These are phyloP conservation scores for Penicillium dipodomyicola DNA, from an alignment of 495 filamentous ascomycete genomes.

Conservation along the genomic window DNA sequence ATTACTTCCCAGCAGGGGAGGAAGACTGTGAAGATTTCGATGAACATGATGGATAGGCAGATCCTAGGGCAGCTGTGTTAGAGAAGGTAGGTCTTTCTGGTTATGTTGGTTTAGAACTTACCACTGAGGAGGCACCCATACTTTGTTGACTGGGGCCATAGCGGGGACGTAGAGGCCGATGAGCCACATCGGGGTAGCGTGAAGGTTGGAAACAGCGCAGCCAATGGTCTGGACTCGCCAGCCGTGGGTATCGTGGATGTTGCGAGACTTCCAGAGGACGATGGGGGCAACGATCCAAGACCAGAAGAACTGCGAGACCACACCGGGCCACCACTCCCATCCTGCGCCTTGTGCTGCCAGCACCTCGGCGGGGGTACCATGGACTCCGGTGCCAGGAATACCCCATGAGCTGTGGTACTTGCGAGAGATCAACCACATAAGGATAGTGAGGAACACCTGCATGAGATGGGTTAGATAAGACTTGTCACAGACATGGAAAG, in stretches of 20 bases:
- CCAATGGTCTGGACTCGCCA: slow-evolving; percentile 66
- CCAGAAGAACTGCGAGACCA: slow-evolving; percentile 65
- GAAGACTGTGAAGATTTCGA: slow-evolving; percentile 54
- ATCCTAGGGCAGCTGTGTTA: slow-evolving; percentile 38
- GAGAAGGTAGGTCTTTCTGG: not conserved
- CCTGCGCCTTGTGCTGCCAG: slow-evolving; percentile 47
- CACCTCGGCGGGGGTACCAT: slow-evolving; percentile 36
- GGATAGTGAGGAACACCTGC: slow-evolving; percentile 51
- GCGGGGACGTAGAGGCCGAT: slow-evolving; percentile 56
- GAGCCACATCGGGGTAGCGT: slow-evolving; percentile 66
- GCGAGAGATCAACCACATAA: slow-evolving; percentile 63
- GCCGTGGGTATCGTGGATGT: slow-evolving; percentile 62
- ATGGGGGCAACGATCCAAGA: slow-evolving; percentile 56
- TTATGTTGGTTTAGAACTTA: slow-evolving; percentile 29
- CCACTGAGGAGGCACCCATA: slow-evolving; percentile 58
- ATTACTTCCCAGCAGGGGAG: slow-evolving; percentile 56
- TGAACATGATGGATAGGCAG: slow-evolving; percentile 51
- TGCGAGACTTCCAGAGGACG: slow-evolving; percentile 43
- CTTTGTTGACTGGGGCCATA: slow-evolving; percentile 53
- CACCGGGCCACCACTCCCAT: slow-evolving; percentile 67
- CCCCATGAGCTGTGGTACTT: slow-evolving; percentile 62
- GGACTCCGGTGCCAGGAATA: slow-evolving; percentile 46
- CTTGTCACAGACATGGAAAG: not conserved
- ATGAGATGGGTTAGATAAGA: not conserved
- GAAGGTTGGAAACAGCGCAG: slow-evolving; percentile 58